Conservation (phyloP, 2,329 filamentous ascomycete species). For the Didymella lethalis region DNA sequence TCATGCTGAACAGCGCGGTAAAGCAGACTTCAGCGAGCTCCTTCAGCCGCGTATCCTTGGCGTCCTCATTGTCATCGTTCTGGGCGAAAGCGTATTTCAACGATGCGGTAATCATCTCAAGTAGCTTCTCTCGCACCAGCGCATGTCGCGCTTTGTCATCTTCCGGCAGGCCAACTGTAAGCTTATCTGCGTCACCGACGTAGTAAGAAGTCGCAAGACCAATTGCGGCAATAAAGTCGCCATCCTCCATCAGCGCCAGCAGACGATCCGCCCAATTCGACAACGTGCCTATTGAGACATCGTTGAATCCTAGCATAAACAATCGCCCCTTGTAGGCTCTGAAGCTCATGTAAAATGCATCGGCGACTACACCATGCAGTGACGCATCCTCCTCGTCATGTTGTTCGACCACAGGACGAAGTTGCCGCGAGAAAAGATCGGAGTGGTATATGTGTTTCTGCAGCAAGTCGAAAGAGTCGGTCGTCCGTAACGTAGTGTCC, state of each 20-base stretch:
- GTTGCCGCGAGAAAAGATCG: slow-evolving; percentile 87
- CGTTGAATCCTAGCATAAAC: slow-evolving; percentile 92
- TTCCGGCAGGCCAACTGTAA: slow-evolving; percentile 92
- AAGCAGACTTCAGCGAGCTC: slow-evolving; percentile 87
- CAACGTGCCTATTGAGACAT: slow-evolving; percentile 86
- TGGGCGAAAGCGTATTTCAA: slow-evolving; percentile 86
- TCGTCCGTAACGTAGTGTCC: slow-evolving; percentile 83
- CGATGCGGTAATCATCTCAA: slow-evolving; percentile 93
- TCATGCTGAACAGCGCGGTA: slow-evolving; percentile 78
- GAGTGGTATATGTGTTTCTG: slow-evolving; percentile 91
- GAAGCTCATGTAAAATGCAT: slow-evolving; percentile 98
- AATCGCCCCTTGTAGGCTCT: slow-evolving; percentile 92
- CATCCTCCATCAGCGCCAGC: slow-evolving; percentile 92
- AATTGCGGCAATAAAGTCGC: slow-evolving; percentile 94
- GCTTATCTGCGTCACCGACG: slow-evolving; percentile 86
- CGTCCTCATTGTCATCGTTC: slow-evolving; percentile 58
- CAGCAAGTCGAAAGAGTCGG: slow-evolving; percentile 91
- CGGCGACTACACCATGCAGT: slow-evolving; percentile 94
- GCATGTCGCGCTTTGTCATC: slow-evolving; percentile 76
- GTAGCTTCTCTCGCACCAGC: slow-evolving; percentile 85
- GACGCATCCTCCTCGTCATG: slow-evolving; percentile 85
- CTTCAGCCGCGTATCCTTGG: slow-evolving; percentile 68
- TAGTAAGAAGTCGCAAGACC: slow-evolving; percentile 92
- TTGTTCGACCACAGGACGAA: slow-evolving; percentile 85
- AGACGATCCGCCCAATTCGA: slow-evolving; percentile 98